A percentile compares a stretch with the other conserved stretches of the same genome.
These are phyloP conservation scores for Amanita rubescens DNA, from an alignment of 768 basidiomycete genomes.

Conservation along the genomic window DNA sequence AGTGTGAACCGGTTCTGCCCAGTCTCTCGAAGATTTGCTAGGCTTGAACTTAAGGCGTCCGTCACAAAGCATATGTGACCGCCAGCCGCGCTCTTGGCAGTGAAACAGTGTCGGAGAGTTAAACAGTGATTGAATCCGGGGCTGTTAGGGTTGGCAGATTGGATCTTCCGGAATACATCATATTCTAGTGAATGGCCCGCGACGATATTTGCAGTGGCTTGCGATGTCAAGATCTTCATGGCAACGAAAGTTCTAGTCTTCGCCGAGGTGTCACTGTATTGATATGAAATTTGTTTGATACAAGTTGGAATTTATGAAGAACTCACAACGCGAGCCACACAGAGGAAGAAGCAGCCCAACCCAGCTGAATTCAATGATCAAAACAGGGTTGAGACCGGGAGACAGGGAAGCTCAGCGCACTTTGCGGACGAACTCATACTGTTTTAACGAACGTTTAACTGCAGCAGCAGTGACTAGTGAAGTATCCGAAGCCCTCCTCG, in stretches of 20 bases:
- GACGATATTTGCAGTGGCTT: background rate
- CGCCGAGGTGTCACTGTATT: background rate
- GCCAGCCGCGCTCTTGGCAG: constrained; percentile 1
- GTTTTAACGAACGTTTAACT: constrained; percentile 2
- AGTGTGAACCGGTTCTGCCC: constrained; percentile 8
- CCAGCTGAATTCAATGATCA: constrained; percentile 1
- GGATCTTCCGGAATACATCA: constrained; percentile 9
- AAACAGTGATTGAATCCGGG: constrained; percentile 11
- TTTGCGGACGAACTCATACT: constrained; percentile 8
- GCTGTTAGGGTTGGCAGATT: constrained; percentile 7
- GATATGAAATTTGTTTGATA: background rate
- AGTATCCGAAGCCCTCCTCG: constrained; percentile 10
- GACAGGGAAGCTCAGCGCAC: background rate
- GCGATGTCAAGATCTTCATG: constrained; percentile 3
- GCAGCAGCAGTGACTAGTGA: constrained; percentile 8
- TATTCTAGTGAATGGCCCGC: constrained; percentile 8
- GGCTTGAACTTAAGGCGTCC: constrained; percentile 9
- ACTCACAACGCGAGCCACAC: constrained; percentile 7
- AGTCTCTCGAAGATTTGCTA: constrained; percentile 2
- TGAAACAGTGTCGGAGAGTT: constrained; percentile 6
- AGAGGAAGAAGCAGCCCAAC: constrained; percentile 1
- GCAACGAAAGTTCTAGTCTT: constrained; percentile 3
- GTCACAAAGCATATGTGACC: constrained; percentile 4
- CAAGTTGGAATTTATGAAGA: background rate
- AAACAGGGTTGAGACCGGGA: background rate